These are phyloP conservation scores for Histomonas meleagridis DNA, from an alignment of 208 protist species.

Conservation along the genomic window DNA sequence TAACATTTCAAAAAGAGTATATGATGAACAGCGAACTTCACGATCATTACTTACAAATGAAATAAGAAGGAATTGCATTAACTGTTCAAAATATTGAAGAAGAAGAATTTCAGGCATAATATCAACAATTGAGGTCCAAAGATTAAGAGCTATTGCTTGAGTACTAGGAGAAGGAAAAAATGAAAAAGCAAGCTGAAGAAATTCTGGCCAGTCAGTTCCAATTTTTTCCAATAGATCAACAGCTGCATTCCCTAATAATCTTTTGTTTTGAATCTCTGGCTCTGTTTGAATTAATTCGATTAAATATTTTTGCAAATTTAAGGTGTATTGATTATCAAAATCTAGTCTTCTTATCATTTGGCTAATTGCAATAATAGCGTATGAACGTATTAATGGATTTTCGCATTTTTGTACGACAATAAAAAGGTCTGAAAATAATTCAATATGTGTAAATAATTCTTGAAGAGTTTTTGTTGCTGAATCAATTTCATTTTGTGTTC, in stretches of 20 bases:
- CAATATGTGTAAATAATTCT: neutral
- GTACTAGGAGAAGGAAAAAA: neutral
- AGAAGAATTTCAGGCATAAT: neutral
- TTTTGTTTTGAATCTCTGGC: neutral
- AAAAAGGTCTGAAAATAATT: neutral
- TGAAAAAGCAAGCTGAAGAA: neutral
- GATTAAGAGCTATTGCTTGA: neutral
- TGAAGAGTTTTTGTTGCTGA: neutral
- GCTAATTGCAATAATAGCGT: neutral
- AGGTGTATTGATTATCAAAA: neutral
- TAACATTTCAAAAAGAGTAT: neutral
- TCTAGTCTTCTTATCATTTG: neutral
- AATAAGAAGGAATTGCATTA: neutral
- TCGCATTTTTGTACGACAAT: neutral
- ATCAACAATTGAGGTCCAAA: neutral
- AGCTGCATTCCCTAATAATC: neutral
- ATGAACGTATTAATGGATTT: neutral
- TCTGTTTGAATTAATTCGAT: neutral
- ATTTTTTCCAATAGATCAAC: neutral
- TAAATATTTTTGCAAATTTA: neutral
- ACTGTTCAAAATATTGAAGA: neutral
- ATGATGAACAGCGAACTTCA: neutral
- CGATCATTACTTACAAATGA: neutral
- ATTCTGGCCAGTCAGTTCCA: neutral
- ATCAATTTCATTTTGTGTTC: neutral